Base-by-base conservation (phyloP, 805 yeast genomes). In the Helenozyma baotianmanensis region DNA sequence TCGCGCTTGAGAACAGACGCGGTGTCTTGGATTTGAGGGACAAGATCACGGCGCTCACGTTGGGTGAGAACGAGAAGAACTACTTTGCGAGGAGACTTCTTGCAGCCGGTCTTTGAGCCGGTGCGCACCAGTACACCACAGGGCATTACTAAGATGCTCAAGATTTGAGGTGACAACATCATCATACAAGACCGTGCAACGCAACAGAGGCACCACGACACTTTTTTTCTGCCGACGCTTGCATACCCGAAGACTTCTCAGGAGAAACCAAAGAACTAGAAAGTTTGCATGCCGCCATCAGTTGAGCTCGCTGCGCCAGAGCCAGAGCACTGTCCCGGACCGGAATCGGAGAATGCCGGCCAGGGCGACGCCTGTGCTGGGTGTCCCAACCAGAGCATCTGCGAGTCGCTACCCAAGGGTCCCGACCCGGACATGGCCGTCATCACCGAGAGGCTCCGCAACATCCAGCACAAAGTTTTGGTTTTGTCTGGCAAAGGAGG, bases 271-370 rank as follows among this genome's bases (percentile, higher is more conserved):
- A n/a, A n/a, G n/a, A n/a, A n/a, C n/a, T n/a, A n/a, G n/a, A n/a
- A n/a, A n/a, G n/a, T n/a, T n/a, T n/a, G 9, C 3, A 54, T 58
- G 58, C 42, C 61, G 10, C 58, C 58, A 10, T 35, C 55, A 4
- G 41, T 43, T 14, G 30, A 50, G 26, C 49, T 63, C 15, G 45
- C 68, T 35, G 85, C 80, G 1, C 88, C 92, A 1, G 94, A 82
- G 51, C 97, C 98, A 1, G 97, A 88, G 53, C 97, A 92, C 58
- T 92, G 99, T 64, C 98, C 98, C 0, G 99, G 98, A 1, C 95
- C 97, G 2, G 96, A 90, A 53, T 82, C 95, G 2, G 97, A 88
- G 47, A 60, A 64, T 33, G 98, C 99, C 2, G 99, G 99, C 6
- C 78, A 82, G 48, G 89, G 86, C 3, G 96, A 86, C 52, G 95